phyloP scores from a whole-genome alignment of 148 eudicot genomes.

The Talinum fruticosum region DNA sequence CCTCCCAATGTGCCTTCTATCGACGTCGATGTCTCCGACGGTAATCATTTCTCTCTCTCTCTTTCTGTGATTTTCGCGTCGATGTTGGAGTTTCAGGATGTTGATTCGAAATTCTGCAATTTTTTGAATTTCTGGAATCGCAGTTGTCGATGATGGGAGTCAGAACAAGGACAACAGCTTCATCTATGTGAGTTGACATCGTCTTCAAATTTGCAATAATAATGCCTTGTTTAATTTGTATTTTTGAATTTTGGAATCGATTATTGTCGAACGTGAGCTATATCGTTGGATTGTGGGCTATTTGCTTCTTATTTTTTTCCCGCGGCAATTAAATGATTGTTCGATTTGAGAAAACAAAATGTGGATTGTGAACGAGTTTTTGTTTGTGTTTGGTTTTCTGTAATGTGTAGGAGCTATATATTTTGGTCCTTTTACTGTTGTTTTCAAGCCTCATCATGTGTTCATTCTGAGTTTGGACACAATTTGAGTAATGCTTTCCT shows the following conservation, averaged over 20 bases:
- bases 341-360: neutral
- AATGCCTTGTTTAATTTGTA: neutral
- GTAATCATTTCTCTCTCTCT: constrained; percentile 36
- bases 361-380: neutral
- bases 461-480: neutral
- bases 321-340: neutral
- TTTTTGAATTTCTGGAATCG: constrained; percentile 17
- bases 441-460: neutral
- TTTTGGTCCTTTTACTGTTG: neutral
- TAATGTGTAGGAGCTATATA: neutral
- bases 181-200: constrained; percentile 69
- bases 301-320: neutral
- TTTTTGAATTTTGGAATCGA: constrained; percentile 1
- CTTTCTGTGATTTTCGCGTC: neutral
- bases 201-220: neutral
- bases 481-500: neutral
- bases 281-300: neutral
- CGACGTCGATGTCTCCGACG: constrained; percentile 89
- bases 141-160: constrained; percentile 87
- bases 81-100: too few relatives aligned
- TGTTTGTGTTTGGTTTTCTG: neutral
- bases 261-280: neutral
- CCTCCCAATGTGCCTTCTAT: constrained; percentile 94
- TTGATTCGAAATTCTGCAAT: neutral
- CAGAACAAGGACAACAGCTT: constrained; percentile 86